phyloP scores from a whole-genome alignment of 805 yeast species.

The Komagataella kurtzmanii region DNA sequence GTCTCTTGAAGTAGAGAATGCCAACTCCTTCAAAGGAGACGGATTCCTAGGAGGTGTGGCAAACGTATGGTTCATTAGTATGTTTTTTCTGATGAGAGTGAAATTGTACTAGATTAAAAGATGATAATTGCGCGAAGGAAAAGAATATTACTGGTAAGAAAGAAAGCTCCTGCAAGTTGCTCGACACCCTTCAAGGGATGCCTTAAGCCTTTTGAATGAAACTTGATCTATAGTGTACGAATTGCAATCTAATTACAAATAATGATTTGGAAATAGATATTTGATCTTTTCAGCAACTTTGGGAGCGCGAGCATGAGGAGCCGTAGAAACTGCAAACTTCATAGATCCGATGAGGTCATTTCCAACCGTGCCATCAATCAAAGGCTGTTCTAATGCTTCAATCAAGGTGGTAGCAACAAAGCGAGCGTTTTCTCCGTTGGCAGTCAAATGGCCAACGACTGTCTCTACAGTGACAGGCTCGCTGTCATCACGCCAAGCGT shows the following conservation, averaged over 20 bases:
- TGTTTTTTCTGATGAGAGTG: background rate
- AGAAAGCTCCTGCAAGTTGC: background rate
- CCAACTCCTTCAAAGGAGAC: constrained; percentile 4
- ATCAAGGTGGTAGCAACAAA: constrained; percentile 59
- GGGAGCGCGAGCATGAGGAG: constrained; percentile 56
- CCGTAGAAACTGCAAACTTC: constrained; percentile 73
- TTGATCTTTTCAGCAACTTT: constrained; percentile 71
- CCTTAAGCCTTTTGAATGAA: background rate
- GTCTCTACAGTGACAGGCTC: constrained; percentile 98
- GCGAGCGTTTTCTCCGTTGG: constrained; percentile 81
- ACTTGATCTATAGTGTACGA: background rate
- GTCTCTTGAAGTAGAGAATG: constrained; percentile 2
- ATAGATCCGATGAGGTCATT: constrained; percentile 60
- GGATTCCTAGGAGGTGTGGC: constrained; percentile 2
- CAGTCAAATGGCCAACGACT: constrained; percentile 79
- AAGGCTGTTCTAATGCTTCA: constrained; percentile 47
- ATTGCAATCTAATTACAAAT: constrained; percentile 28
- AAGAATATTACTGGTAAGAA: no score
- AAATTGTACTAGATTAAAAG: background rate
- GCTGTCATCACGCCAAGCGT: constrained; percentile 92
- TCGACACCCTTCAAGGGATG: background rate
- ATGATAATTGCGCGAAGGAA: background rate
- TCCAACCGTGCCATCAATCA: constrained; percentile 51
- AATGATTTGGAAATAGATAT: constrained; percentile 83
- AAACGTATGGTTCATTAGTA: background rate